Conservation (phyloP, 306 rosid genomes). For the Urtica urens region DNA sequence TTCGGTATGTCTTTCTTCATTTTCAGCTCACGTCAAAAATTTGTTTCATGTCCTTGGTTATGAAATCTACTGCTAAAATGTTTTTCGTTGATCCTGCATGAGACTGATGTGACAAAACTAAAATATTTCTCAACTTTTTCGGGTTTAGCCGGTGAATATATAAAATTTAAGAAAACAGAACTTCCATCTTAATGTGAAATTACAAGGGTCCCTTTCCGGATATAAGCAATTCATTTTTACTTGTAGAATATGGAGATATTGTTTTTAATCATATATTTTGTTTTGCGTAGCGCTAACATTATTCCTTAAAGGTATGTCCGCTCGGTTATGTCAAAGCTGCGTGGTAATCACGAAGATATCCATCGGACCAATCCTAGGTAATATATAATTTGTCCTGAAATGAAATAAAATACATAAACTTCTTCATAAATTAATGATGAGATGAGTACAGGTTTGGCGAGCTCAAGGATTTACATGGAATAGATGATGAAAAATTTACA, state of each 20-base stretch:
- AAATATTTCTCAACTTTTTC: too few species aligned
- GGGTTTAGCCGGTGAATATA: too few species aligned
- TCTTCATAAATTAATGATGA: background rate
- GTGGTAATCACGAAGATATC: constrained; percentile 49
- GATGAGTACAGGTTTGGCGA: constrained; percentile 57
- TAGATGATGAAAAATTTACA: constrained; percentile 56
- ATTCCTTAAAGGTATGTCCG: constrained; percentile 71
- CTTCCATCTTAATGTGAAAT: too few species aligned
- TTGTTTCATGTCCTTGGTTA: too few species aligned
- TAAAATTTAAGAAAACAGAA: too few species aligned
- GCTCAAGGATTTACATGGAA: constrained; percentile 67
- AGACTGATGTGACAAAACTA: too few species aligned
- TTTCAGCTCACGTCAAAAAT: background rate
- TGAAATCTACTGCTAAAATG: too few species aligned
- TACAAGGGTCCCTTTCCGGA: too few species aligned
- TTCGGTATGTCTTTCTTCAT: constrained; percentile 43
- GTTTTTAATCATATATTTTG: too few species aligned
- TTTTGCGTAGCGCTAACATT: background rate
- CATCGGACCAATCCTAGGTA: constrained; percentile 67
- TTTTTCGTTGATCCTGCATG: too few species aligned
- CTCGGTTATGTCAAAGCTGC: constrained; percentile 50
- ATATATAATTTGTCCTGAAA: constrained; percentile 6
- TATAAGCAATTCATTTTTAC: too few species aligned
- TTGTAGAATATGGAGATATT: too few species aligned
- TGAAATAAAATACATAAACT: background rate